Conservation (phyloP, 345 rosid species). For the Sisymbrium irio region DNA sequence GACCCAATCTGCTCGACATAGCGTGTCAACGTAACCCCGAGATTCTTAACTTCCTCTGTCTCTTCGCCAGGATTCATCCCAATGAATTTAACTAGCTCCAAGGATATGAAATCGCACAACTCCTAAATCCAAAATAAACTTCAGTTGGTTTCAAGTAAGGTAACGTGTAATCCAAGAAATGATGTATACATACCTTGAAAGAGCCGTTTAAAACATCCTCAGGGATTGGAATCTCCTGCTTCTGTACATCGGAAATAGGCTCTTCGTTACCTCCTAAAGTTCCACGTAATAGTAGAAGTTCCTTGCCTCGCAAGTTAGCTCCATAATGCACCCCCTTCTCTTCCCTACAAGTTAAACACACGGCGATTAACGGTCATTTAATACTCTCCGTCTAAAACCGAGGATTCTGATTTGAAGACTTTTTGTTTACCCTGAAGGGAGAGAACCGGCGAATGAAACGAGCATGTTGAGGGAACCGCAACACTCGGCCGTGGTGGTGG, state of each 20-base stretch:
- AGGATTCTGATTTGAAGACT: neutral
- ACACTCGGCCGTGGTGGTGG: neutral
- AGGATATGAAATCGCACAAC: constrained; percentile 44
- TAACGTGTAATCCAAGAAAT: neutral
- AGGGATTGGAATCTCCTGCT: constrained; percentile 53
- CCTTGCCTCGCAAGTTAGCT: constrained; percentile 47
- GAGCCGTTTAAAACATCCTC: constrained; percentile 32
- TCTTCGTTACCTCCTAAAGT: constrained; percentile 49
- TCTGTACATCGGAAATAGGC: constrained; percentile 46
- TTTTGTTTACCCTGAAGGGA: constrained; percentile 53
- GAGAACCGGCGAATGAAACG: constrained; percentile 41
- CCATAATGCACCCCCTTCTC: constrained; percentile 65
- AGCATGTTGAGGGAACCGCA: constrained; percentile 43
- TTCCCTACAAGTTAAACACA: constrained; percentile 30
- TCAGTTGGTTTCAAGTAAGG: neutral
- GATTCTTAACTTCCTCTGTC: constrained; percentile 25
- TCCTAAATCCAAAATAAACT: constrained; percentile 31
- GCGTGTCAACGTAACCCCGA: constrained; percentile 51
- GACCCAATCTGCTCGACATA: constrained; percentile 37
- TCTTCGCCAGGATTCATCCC: constrained; percentile 34
- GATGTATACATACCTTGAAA: constrained; percentile 36
- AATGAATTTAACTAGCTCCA: constrained; percentile 47
- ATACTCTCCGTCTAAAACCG: neutral
- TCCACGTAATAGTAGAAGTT: constrained; percentile 45
- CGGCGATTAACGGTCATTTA: neutral